Evolutionary conservation across 116 monocot genomes (phyloP).

Genomic region (Phalaenopsis hybrid): DNA sequence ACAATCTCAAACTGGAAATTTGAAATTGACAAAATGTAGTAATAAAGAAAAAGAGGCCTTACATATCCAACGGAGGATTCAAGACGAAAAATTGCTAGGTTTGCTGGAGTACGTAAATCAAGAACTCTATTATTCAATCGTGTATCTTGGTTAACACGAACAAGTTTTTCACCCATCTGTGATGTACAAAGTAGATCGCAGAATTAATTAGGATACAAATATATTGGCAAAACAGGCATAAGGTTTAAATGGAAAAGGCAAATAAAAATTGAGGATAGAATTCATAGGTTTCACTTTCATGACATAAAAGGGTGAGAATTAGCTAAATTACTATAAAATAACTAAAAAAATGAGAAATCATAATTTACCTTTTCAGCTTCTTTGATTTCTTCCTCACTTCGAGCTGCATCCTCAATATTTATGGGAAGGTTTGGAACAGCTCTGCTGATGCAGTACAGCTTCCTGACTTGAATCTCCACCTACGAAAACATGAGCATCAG

Average conservation of each 20-base stretch:
- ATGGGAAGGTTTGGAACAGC: constrained; percentile 65
- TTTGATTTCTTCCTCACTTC: constrained; percentile 75
- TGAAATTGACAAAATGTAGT: background rate
- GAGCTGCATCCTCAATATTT: constrained; percentile 85
- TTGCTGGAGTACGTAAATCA: constrained; percentile 80
- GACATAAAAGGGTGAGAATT: background rate
- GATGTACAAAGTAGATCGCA: no score
- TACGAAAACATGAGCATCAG: constrained; percentile 12
- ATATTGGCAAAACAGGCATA: background rate
- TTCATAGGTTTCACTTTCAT: constrained; percentile 1
- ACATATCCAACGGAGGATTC: constrained; percentile 63
- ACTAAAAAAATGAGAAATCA: background rate
- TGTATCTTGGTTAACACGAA: constrained; percentile 83
- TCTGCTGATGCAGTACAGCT: constrained; percentile 74
- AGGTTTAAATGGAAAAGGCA: background rate
- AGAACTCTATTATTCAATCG: constrained; percentile 72
- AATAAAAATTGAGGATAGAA: background rate
- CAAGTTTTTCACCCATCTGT: constrained; percentile 78
- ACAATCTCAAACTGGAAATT: background rate
- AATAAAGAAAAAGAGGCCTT: constrained; percentile 13
- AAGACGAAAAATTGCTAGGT: constrained; percentile 67
- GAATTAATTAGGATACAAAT: background rate
- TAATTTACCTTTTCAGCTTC: constrained; percentile 61
- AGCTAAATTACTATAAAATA: background rate
- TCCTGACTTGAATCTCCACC: constrained; percentile 88